Evolutionary conservation across 1,284 basidiomycete genomes (phyloP).

Genomic region (Ganoderma leucocontextum): DNA sequence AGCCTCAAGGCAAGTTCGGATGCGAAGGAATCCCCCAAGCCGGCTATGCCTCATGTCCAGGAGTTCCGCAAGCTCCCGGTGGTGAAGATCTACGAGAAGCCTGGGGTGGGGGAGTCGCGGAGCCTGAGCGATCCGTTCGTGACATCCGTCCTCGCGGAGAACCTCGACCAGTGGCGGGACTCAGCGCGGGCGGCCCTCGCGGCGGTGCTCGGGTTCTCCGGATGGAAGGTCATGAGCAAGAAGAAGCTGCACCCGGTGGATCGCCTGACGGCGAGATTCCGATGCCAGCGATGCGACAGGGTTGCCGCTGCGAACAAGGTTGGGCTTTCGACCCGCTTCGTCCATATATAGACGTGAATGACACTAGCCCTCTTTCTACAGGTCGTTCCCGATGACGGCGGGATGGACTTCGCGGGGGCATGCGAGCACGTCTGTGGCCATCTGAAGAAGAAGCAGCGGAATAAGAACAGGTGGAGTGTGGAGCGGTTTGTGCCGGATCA

Average conservation of each 20-base stretch:
- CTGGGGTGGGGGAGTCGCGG: slow-evolving; percentile 9
- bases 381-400: slow-evolving; percentile 43
- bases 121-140: slow-evolving; percentile 40
- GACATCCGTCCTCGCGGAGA: slow-evolving; percentile 49
- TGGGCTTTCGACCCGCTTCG: neutral
- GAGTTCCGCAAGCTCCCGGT: slow-evolving; percentile 55
- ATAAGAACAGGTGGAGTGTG: slow-evolving; percentile 53
- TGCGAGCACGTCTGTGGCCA: slow-evolving; percentile 63
- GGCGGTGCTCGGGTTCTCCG: slow-evolving; percentile 53
- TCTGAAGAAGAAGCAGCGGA: slow-evolving; percentile 40
- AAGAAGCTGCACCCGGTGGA: slow-evolving; percentile 61
- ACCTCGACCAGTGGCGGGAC: slow-evolving; percentile 58
- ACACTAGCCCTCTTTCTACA: neutral
- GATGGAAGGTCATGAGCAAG: slow-evolving; percentile 57
- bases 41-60: slow-evolving; percentile 48
- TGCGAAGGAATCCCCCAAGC: neutral
- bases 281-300: slow-evolving; percentile 56
- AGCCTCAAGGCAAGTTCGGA: slow-evolving; percentile 26
- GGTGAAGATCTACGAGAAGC: slow-evolving; percentile 47
- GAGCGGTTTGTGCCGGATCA: slow-evolving; percentile 62
- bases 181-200: slow-evolving; percentile 53
- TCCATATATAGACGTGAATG: neutral
- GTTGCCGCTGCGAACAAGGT: slow-evolving; percentile 5
- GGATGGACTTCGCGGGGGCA: slow-evolving; percentile 60
- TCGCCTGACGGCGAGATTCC: slow-evolving; percentile 64